Evolutionary conservation across 176 grass and related monocot genomes (phyloP), one percentile per base, ranked within the genome.

Genomic region (Olyra latifolia): DNA sequence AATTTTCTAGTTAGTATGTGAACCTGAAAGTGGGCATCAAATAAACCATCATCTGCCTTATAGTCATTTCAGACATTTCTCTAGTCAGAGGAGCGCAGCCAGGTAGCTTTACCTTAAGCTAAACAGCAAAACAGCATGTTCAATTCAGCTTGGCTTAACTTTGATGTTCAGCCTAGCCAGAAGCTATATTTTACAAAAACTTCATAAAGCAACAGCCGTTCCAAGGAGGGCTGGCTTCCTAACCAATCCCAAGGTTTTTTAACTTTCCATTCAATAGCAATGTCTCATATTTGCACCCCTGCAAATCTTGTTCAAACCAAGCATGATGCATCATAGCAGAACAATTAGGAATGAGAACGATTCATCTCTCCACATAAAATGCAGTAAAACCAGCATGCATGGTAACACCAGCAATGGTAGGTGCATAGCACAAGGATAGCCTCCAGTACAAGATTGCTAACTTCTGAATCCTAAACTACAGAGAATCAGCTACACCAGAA

Each of bases 401-500:
- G 53, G 11, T 57, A 50, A 13, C 35, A 49, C 69, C 16, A 16
- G 42, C 53, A 69, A 70, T 15, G 6, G 14, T 60, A 85, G 55
- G 10, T 45, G 68, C 50, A 75, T n/a, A 62, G 68, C 32, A 63
- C 27, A 58, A 67, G 82, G 19, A 52, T 47, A 66, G 12, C 20
- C 8, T 20, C 1, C 46, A 17, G 68, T 69, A 67, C 76, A 44
- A 27, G 60, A 57, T 30, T 64, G 1, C 22, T 24, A 9, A 43
- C 16, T 83, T 55, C 57, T 6, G 4, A 63, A 5, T 43, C 41
- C 54, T 61, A 49, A 69, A 62, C 71, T 62, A 76, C n/a, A 62
- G 50, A 43, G 32, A 42, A 43, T 24, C 72, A 28, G 58, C 64
- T 71, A 87, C 72, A 47, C 73, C 56, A 57, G 7, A 28, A 39